Conservation (phyloP, 2,329 filamentous ascomycete genomes). For the Pleurostoma richardsiae region DNA sequence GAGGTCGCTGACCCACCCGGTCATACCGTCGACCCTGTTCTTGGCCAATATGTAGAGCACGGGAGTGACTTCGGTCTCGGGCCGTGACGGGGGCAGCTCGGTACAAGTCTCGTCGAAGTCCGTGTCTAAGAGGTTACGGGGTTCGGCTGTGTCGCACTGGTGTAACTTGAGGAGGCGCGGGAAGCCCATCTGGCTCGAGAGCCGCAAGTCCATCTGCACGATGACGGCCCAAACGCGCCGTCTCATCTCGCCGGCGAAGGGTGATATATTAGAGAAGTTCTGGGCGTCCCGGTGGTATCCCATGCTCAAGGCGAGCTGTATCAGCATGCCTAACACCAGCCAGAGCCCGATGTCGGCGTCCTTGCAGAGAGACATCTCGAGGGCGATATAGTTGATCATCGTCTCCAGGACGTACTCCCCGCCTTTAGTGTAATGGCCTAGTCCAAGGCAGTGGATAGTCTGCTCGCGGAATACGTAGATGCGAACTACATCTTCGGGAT, state of each 20-base stretch:
- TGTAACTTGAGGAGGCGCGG: conserved; percentile 32
- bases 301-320: conserved; percentile 30
- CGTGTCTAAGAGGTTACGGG: conserved; percentile 35
- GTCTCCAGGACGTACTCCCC: conserved; percentile 35
- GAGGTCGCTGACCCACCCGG: conserved; percentile 9
- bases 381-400: conserved; percentile 24
- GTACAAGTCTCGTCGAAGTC: conserved; percentile 30
- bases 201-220: conserved; percentile 31
- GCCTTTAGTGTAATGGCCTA: conserved; percentile 34
- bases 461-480: conserved; percentile 19
- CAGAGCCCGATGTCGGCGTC: conserved; percentile 27
- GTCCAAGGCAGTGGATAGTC: conserved; percentile 27
- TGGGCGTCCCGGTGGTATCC: conserved; percentile 37
- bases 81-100: conserved; percentile 28
- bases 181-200: conserved; percentile 36
- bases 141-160: conserved; percentile 33
- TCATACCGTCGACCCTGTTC: conserved; percentile 10
- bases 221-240: conserved; percentile 35
- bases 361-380: conserved; percentile 20
- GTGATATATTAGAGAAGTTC: conserved; percentile 32
- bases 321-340: conserved; percentile 24
- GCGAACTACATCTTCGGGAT: conserved; percentile 4
- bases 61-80: conserved; percentile 21
- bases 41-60: conserved; percentile 16
- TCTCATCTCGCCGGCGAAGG: conserved; percentile 39